These are phyloP conservation scores for Lentinula aciculospora DNA, from an alignment of 768 basidiomycete genomes.

Conservation along the genomic window DNA sequence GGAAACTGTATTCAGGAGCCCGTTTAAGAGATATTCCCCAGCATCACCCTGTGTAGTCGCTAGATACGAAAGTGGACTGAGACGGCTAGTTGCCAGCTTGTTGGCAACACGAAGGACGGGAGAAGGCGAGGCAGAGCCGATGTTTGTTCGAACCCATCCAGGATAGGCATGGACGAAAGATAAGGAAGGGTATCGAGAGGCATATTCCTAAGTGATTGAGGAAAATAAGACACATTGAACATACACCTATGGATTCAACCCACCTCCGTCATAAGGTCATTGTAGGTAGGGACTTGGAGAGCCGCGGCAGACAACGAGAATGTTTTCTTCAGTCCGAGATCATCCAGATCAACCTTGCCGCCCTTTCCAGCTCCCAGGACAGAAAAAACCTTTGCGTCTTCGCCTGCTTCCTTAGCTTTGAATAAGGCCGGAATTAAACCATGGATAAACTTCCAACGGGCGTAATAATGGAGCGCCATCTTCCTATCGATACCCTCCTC, in stretches of 20 bases:
- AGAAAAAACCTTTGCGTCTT: conserved; percentile 32
- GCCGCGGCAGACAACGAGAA: conserved; percentile 20
- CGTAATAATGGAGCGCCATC: conserved; percentile 31
- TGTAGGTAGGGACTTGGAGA: conserved; percentile 20
- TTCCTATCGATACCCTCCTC: conserved; percentile 32
- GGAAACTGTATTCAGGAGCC: not conserved
- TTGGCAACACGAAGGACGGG: not conserved
- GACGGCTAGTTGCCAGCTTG: not conserved
- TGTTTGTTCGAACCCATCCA: conserved; percentile 1
- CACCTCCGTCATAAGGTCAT: conserved; percentile 31
- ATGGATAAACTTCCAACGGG: conserved; percentile 31
- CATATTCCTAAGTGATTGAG: not conserved
- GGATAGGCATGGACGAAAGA: conserved; percentile 2
- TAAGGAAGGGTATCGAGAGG: not conserved
- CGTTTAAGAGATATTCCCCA: not conserved
- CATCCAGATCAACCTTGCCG: conserved; percentile 23
- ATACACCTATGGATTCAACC: not conserved
- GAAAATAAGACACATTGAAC: not conserved
- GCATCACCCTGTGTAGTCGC: not conserved
- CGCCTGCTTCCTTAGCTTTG: conserved; percentile 25
- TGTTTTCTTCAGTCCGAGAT: conserved; percentile 30
- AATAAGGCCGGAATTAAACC: conserved; percentile 28
- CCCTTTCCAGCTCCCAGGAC: conserved; percentile 26
- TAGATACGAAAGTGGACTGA: not conserved
- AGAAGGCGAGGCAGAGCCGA: not conserved